Conservation (phyloP, 179 eudicot genomes). For the Beta lomatogona region DNA sequence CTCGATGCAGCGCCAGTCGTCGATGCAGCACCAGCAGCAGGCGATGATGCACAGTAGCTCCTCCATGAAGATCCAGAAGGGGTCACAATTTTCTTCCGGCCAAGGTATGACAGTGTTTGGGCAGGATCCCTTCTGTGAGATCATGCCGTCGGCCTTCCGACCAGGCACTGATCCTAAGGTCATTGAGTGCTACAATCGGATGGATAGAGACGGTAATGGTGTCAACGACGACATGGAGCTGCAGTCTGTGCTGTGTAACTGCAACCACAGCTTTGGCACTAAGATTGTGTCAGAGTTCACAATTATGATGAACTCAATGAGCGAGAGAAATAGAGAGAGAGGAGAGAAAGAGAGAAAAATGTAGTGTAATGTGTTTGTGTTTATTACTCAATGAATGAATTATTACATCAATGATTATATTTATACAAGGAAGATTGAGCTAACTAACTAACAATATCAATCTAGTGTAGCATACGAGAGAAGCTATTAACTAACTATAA, state of each 20-base stretch:
- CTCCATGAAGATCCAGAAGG: slow-evolving; percentile 11
- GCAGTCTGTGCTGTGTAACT: slow-evolving; percentile 37
- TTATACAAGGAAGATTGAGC: no score
- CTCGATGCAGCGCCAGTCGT: not conserved
- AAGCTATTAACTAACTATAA: no score
- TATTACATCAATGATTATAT: no score
- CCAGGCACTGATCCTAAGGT: slow-evolving; percentile 44
- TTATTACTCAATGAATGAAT: no score
- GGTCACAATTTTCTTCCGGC: not conserved
- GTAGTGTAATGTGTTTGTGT: no score
- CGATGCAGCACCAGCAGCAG: not conserved
- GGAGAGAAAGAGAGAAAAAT: no score
- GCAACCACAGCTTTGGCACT: slow-evolving; percentile 35
- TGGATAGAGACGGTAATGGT: slow-evolving; percentile 40
- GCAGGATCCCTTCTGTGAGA: slow-evolving; percentile 32
- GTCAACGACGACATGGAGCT: slow-evolving; percentile 37
- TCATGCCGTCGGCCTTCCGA: slow-evolving; percentile 38
- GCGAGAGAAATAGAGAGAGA: no score
- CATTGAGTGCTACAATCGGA: slow-evolving; percentile 40
- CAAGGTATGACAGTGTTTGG: slow-evolving; percentile 32
- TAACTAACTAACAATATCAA: no score
- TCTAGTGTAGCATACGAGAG: no score
- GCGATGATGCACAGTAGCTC: slow-evolving; percentile 19
- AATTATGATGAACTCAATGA: no score
- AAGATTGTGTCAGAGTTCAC: slow-evolving; percentile 25